Conservation (phyloP, 192 early-diverging fungal species). For the Rhizophagus sp. region DNA sequence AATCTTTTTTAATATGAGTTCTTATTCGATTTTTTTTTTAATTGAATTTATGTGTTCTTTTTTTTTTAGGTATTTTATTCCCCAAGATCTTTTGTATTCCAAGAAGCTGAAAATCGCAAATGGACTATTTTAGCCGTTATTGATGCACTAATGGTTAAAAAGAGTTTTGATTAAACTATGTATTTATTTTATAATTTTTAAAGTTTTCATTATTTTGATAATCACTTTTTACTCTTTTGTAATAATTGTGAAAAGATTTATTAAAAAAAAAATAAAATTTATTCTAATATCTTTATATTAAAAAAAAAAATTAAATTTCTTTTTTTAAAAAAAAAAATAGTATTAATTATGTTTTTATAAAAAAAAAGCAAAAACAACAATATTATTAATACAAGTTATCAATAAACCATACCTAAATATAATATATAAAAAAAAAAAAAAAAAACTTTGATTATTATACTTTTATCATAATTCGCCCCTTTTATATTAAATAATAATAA, state of each 20-base stretch:
- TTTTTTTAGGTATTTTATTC: conserved; percentile 74
- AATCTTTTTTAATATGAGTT: not conserved
- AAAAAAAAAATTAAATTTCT: not conserved
- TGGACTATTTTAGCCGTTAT: conserved; percentile 94
- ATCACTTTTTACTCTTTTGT: too few species aligned
- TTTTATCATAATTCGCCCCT: not conserved
- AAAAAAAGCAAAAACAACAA: not conserved
- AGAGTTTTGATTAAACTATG: conserved; percentile 39
- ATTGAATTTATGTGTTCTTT: not conserved
- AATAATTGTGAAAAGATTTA: too few species aligned
- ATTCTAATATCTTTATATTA: not conserved
- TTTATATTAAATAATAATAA: not conserved
- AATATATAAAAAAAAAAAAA: not conserved
- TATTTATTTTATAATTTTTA: too few species aligned
- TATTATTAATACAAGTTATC: not conserved
- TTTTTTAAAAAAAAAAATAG: not conserved
- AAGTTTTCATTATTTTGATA: too few species aligned
- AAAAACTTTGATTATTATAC: not conserved
- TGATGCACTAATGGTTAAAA: conserved; percentile 62
- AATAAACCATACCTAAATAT: not conserved
- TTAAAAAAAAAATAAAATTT: too few species aligned
- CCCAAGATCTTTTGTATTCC: conserved; percentile 89
- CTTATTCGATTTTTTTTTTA: not conserved
- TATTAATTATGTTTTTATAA: too few species aligned
- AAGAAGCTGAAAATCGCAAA: conserved; percentile 98